phyloP scores from a whole-genome alignment of 2,329 filamentous ascomycete species.

The Colletotrichum theobromicola region DNA sequence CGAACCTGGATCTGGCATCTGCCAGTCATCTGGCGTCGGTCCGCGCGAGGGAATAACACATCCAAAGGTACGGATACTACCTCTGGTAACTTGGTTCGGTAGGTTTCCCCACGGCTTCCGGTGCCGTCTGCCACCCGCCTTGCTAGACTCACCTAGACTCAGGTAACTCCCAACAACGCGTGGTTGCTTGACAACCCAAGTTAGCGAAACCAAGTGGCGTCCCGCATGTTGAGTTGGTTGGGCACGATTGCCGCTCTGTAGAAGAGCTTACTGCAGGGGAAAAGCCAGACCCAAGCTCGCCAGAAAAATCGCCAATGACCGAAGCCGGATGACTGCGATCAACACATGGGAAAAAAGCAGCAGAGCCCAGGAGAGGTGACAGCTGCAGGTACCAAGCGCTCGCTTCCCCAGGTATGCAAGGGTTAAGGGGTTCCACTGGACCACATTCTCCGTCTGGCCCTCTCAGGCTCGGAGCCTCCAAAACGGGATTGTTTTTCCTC shows the following conservation, averaged over 20 bases:
- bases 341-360: not conserved
- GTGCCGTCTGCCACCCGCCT: not conserved
- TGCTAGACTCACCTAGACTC: not conserved
- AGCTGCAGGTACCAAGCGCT: slow-evolving; percentile 18
- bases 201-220: not conserved
- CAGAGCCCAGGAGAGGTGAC: not conserved
- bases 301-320: not conserved
- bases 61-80: not conserved
- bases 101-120: not conserved
- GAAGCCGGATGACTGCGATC: not conserved
- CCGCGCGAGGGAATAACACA: not conserved
- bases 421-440: not conserved
- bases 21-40: not conserved
- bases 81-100: not conserved
- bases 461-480: not conserved
- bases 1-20: not conserved
- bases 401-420: slow-evolving; percentile 7
- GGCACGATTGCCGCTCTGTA: not conserved
- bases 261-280: not conserved
- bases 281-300: not conserved
- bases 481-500: not conserved
- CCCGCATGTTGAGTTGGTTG: not conserved
- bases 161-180: not conserved
- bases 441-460: not conserved
- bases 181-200: not conserved